These are phyloP conservation scores for Xylaria sp. DNA, from an alignment of 495 filamentous ascomycete species.

Conservation along the genomic window DNA sequence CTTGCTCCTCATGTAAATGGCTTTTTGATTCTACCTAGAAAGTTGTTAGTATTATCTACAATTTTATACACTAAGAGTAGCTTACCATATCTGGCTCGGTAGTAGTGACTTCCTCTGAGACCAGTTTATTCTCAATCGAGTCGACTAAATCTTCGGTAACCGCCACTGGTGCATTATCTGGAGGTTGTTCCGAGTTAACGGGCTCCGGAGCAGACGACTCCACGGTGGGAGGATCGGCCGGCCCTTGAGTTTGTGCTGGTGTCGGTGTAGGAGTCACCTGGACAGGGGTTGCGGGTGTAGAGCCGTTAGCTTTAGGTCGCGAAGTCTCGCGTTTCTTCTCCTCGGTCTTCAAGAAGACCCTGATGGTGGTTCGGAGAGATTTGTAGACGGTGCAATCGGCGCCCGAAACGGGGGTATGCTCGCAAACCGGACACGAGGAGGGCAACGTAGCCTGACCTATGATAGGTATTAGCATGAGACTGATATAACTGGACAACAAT, in stretches of 20 bases:
- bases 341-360: conserved; percentile 83
- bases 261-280: conserved; percentile 41
- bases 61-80: neutral
- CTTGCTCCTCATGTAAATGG: conserved; percentile 36
- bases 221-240: conserved; percentile 30
- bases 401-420: conserved; percentile 81
- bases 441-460: conserved; percentile 79
- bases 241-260: conserved; percentile 31
- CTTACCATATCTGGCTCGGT: conserved; percentile 31
- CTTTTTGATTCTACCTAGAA: conserved; percentile 21
- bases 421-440: conserved; percentile 88
- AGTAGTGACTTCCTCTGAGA: conserved; percentile 14
- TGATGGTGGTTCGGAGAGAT: conserved; percentile 83
- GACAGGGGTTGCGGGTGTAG: conserved; percentile 53
- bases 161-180: conserved; percentile 11
- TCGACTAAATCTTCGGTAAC: conserved; percentile 20
- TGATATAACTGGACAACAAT: conserved; percentile 29
- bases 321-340: conserved; percentile 78
- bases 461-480: conserved; percentile 24
- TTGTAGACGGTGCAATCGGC: conserved; percentile 91
- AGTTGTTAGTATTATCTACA: neutral
- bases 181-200: conserved; percentile 21
- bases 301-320: conserved; percentile 60
- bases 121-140: conserved; percentile 23
- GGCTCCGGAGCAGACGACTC: conserved; percentile 28